Base-by-base conservation (phyloP, 2,329 filamentous ascomycete species). In the Ceratocystis papillata region DNA sequence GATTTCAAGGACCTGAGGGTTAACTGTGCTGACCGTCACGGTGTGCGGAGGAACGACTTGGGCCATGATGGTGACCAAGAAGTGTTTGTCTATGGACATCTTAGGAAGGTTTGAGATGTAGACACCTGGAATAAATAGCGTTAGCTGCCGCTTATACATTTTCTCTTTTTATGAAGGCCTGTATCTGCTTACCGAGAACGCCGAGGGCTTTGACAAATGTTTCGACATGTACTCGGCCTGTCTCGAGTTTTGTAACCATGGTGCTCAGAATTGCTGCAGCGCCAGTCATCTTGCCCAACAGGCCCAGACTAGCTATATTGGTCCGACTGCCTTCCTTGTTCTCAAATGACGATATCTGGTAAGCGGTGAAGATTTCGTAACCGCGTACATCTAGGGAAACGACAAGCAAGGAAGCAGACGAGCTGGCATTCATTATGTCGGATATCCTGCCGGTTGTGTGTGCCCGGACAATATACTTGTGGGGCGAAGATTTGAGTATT, bases 261-360 rank as follows among this genome's bases (percentile, higher is more conserved):
- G 79, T 86, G 46, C 79, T 80, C 0, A 87, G 77, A 6, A 96
- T 81, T 0, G 90, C 91, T 0, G 90, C 91, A 0, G 87, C 85
- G 0, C 91, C 93, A 0, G 90, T 90, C 89, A 97, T 96, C 75
- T 96, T 96, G 1, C 83, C 88, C 2, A 96, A 70, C 1, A 97
- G 78, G 0, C 93, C 93, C 0, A 97, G 75, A 20, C 87, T 85
- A 0, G 89, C 85, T 1, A 92, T 78, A 55, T 76, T 76, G 0
- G 87, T 77, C 22, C 73, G 69, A 57, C 72, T 72, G 30, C 44
- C 63, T 1, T 71, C 72, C 59, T 77, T 73, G n/a, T 76, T 77
- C 1, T 77, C 74, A 69, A 93, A 85, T 0, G 78, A 74, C 0
- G 79, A 79, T 1, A 91, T 74, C 0, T 88, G 87, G 69, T 87